phyloP scores from a whole-genome alignment of 78 protist genomes.

The Planoprotostelium fungivorum region DNA sequence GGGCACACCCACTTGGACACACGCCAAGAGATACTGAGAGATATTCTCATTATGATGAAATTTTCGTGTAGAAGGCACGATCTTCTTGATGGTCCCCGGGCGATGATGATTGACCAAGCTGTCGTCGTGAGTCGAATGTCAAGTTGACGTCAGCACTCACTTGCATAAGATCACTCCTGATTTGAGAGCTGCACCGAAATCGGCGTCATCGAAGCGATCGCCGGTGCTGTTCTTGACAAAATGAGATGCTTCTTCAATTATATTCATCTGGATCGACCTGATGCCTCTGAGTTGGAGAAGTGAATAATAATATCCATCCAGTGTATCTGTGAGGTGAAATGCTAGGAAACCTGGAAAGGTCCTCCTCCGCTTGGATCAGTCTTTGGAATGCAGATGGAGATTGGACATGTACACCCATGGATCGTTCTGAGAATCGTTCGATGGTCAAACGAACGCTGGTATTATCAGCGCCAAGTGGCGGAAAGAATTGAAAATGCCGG shows the following conservation, averaged over 20 bases:
- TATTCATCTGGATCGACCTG: not conserved
- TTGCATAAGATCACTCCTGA: not conserved
- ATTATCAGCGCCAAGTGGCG: no score
- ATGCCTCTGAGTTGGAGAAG: no score
- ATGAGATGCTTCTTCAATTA: not conserved
- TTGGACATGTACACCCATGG: no score
- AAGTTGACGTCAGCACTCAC: not conserved
- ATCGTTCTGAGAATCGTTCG: no score
- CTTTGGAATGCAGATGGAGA: no score
- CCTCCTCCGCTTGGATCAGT: no score
- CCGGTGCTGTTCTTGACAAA: not conserved
- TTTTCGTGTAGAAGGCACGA: not conserved
- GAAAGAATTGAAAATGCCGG: no score
- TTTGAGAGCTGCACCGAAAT: not conserved
- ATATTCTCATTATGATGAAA: not conserved
- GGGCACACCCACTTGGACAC: not conserved
- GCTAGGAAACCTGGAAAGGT: no score
- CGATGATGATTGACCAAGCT: not conserved
- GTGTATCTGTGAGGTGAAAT: no score
- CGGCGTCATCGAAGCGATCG: not conserved
- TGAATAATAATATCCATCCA: no score
- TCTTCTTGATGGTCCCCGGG: not conserved
- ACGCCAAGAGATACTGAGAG: not conserved
- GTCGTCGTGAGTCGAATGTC: not conserved
- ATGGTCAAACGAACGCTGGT: no score